Evolutionary conservation across 345 rosid species (phyloP).

Genomic region (Murraya koenigii): DNA sequence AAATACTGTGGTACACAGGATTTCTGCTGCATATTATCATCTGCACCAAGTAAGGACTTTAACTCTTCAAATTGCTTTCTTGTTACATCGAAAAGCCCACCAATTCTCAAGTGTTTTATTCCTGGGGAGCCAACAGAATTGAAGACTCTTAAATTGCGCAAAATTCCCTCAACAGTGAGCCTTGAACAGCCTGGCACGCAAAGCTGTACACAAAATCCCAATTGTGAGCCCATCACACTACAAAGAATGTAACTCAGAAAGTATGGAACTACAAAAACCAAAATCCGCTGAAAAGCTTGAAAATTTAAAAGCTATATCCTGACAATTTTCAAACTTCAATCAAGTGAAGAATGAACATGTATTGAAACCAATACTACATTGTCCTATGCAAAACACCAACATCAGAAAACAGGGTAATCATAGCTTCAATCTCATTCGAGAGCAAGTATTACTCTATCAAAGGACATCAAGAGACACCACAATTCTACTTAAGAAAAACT

Average conservation of each 20-base stretch:
- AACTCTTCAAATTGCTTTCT: conserved; percentile 62
- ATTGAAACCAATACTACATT: conserved; percentile 5
- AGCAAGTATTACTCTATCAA: background rate
- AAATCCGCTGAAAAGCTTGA: background rate
- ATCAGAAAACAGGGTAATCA: background rate
- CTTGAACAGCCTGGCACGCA: conserved; percentile 84
- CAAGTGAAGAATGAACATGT: background rate
- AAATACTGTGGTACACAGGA: conserved; percentile 58
- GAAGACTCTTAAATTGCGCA: conserved; percentile 54
- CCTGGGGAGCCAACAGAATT: conserved; percentile 45
- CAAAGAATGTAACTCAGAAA: background rate
- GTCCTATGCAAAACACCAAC: background rate
- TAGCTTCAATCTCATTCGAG: background rate
- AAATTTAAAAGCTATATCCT: background rate
- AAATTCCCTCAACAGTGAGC: conserved; percentile 62
- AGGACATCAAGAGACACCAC: background rate
- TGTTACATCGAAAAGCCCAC: conserved; percentile 70
- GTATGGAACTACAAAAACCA: background rate
- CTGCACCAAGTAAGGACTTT: conserved; percentile 49
- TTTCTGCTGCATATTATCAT: conserved; percentile 27
- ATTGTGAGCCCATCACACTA: conserved; percentile 11
- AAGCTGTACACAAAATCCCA: conserved; percentile 45
- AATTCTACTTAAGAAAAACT: background rate
- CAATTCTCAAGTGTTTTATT: conserved; percentile 70
- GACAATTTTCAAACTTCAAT: background rate